Evolutionary conservation across 2,329 filamentous ascomycete species (phyloP).

Genomic region (Diaporthe nobilis): DNA sequence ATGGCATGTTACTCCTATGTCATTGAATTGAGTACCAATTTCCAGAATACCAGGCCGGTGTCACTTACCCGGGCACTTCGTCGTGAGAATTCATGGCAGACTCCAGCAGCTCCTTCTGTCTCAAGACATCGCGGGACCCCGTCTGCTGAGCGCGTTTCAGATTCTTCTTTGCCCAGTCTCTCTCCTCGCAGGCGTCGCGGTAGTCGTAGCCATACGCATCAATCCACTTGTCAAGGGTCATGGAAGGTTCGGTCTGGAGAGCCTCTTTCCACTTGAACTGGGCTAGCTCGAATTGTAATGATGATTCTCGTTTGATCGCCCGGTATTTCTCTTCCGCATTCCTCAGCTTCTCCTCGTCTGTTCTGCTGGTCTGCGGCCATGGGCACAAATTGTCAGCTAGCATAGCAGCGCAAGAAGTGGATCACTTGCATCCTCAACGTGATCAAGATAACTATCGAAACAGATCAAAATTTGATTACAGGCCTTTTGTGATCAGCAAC

Average conservation of each 20-base stretch:
- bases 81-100: background rate
- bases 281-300: background rate
- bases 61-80: background rate
- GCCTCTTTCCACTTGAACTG: background rate
- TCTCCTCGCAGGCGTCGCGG: background rate
- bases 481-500: background rate
- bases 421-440: background rate
- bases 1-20: background rate
- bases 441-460: background rate
- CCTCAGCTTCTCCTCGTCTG: background rate
- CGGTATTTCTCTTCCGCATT: background rate
- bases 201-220: background rate
- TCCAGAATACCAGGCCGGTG: background rate
- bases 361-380: background rate
- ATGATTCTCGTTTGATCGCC: background rate
- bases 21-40: background rate
- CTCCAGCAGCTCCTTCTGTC: background rate
- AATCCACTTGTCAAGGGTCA: background rate
- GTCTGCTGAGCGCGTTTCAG: background rate
- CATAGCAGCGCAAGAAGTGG: background rate
- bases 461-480: background rate
- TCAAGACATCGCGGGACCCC: background rate
- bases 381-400: background rate
- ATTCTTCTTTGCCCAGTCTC: conserved; percentile 1
- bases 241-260: background rate